Percentiles rank a stretch among this genome's conserved stretches.
These are phyloP conservation scores for Naematelia aurantialba DNA, from an alignment of 768 basidiomycete species.

Conservation along the genomic window DNA sequence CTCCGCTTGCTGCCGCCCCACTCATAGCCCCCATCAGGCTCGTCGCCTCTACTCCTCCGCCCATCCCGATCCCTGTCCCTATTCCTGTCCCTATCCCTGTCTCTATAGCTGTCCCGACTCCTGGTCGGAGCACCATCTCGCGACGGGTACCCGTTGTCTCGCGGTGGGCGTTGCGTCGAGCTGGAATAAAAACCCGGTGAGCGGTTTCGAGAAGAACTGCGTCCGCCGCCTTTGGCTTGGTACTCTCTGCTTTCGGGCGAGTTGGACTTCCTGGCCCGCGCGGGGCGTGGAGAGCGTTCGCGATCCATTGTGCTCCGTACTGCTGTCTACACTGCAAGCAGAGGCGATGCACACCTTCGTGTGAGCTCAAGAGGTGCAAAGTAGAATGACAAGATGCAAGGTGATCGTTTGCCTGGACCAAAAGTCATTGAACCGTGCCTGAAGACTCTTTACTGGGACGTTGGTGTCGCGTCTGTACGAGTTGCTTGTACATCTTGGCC, in stretches of 20 bases:
- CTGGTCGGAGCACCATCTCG: background rate
- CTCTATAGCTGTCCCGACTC: conserved; percentile 1
- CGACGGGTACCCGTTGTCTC: conserved; percentile 4
- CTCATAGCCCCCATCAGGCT: conserved; percentile 26
- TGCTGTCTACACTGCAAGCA: background rate
- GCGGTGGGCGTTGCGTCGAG: background rate
- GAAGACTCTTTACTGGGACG: background rate
- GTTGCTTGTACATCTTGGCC: no score
- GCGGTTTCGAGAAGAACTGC: conserved; percentile 26
- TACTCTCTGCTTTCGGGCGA: conserved; percentile 29
- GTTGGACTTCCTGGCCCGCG: conserved; percentile 11
- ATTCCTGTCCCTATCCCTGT: no score
- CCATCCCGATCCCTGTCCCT: background rate
- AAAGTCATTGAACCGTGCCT: background rate
- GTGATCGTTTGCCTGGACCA: background rate
- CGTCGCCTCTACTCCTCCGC: conserved; percentile 9
- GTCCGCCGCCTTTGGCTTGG: conserved; percentile 24
- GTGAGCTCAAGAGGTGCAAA: background rate
- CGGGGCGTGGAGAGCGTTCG: background rate
- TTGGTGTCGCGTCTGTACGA: no score
- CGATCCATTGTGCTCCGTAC: background rate
- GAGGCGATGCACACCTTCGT: no score
- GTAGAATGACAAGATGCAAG: background rate
- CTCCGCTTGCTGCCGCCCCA: conserved; percentile 23
- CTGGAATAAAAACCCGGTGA: conserved; percentile 15